Evolutionary conservation across 2,329 filamentous ascomycete species (phyloP), one percentile per base, ranked within the genome.

Genomic region (Metarhizium brunneum): DNA sequence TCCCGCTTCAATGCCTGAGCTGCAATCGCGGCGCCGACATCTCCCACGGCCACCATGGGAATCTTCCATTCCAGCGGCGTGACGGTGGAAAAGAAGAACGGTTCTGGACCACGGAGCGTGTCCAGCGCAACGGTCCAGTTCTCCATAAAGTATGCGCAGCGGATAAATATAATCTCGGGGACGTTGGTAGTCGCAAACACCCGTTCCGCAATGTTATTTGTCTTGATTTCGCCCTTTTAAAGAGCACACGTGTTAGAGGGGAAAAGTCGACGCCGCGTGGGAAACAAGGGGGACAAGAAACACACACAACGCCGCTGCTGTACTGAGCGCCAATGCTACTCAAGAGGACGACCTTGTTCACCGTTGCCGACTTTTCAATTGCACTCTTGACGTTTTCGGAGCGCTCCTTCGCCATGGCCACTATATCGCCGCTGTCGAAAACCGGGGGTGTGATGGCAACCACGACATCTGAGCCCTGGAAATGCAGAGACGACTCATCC

Each of bases 81-180:
- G 16, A 72, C 60, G 1, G 68, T 66, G 0, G 69, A 69, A 50
- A 57, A 66, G 54, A 73, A 66, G 59, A 67, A 70, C 1, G 68
- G 65, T 0, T 61, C 47, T 1, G 62, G 52, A 0, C 40, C 58
- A 18, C 62, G 59, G 38, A 72, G 57, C 0, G 65, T 69, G 18
- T 66, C 61, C 1, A 66, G 30, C 2, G 56, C 54, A 53, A 58
- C 56, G 3, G 62, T 63, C 71, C 70, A 73, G 50, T 73, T 73
- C 57, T 73, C 69, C 68, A 72, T 73, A 36, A 73, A 73, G 59
- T 70, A 73, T 0, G 58, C 57, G 48, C 63, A 68, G 6, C 71
- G 63, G 2, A 71, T 62, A 47, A 72, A 66, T 13, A 68, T 56
- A 2, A 71, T 57, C 2, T 67, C 59, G 0, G 62, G 56, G 2